A percentile compares a stretch with the other conserved stretches of the same genome.
These are phyloP conservation scores for Ophiostoma populinum DNA, from an alignment of 2,329 filamentous ascomycete species.

Conservation along the genomic window DNA sequence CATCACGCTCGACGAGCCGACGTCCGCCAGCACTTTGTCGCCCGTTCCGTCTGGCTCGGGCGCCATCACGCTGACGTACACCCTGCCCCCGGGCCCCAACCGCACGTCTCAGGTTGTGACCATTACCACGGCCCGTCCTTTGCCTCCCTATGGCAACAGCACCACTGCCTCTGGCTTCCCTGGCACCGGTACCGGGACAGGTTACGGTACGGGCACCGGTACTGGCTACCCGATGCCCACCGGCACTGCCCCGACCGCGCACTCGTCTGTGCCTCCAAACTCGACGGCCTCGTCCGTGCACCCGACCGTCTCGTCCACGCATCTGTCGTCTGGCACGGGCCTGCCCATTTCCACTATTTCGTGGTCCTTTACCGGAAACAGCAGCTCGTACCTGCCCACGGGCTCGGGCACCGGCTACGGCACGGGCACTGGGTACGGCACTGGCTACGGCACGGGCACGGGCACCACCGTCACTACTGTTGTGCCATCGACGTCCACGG, in stretches of 20 bases:
- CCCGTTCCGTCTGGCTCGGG: conserved; percentile 2
- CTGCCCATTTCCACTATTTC: background rate
- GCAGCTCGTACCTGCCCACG: background rate
- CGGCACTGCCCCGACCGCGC: background rate
- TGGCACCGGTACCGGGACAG: background rate
- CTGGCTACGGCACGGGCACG: background rate
- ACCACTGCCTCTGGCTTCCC: too few species aligned
- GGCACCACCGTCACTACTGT: background rate
- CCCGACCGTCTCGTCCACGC: too few species aligned
- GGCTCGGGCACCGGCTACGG: background rate
- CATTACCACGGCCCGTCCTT: conserved; percentile 4
- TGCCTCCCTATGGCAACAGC: background rate
- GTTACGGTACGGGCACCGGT: too few species aligned
- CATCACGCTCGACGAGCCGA: background rate
- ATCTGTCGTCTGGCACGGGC: too few species aligned
- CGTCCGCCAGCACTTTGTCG: background rate
- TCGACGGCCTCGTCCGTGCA: background rate
- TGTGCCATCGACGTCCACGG: too few species aligned
- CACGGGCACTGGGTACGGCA: too few species aligned
- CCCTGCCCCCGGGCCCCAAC: conserved; percentile 6
- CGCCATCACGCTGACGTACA: conserved; percentile 13
- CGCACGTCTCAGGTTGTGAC: conserved; percentile 6
- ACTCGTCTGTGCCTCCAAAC: too few species aligned
- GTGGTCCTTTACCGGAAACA: background rate
- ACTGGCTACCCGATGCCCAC: background rate